These are phyloP conservation scores for Saccharomycopsis sp. DNA, from an alignment of 805 yeast genomes.

Conservation along the genomic window DNA sequence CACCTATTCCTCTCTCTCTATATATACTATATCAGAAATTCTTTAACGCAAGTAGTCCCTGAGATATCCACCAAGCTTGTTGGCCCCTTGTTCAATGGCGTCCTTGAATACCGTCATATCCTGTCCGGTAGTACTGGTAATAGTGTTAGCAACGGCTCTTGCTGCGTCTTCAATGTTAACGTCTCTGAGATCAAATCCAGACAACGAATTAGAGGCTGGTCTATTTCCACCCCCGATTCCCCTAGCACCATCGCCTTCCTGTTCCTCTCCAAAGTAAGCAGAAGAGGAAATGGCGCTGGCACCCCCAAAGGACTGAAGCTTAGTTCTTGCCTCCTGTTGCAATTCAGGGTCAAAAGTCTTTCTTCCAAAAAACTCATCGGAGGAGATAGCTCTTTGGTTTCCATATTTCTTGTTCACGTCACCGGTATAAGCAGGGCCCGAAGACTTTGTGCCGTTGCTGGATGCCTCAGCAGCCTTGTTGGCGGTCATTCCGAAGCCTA, in stretches of 20 bases:
- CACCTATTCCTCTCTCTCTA: no score
- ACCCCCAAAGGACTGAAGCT: conserved; percentile 73
- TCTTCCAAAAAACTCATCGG: conserved; percentile 91
- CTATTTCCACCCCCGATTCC: conserved; percentile 28
- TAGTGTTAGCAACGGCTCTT: conserved; percentile 58
- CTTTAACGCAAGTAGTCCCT: conserved; percentile 67
- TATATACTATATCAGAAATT: not conserved
- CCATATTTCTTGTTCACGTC: conserved; percentile 76
- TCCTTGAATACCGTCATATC: conserved; percentile 85
- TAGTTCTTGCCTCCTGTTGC: conserved; percentile 72
- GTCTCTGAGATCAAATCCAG: conserved; percentile 26
- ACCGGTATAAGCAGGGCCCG: conserved; percentile 63
- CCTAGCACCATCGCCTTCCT: conserved; percentile 31
- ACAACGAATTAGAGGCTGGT: conserved; percentile 27
- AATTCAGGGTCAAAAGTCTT: conserved; percentile 73
- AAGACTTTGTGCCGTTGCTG: conserved; percentile 33
- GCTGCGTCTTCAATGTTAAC: conserved; percentile 53
- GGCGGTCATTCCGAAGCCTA: conserved; percentile 86
- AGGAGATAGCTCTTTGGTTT: conserved; percentile 86
- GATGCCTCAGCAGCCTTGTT: conserved; percentile 43
- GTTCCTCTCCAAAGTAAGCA: conserved; percentile 85
- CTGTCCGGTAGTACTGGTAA: conserved; percentile 73
- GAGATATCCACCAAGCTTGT: conserved; percentile 74
- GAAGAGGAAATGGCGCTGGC: conserved; percentile 90
- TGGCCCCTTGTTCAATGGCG: conserved; percentile 91